Percentiles rank a stretch among this genome's conserved stretches.
These are phyloP conservation scores for Capsella rubella DNA, from an alignment of 441 rosid genomes.

Conservation along the genomic window DNA sequence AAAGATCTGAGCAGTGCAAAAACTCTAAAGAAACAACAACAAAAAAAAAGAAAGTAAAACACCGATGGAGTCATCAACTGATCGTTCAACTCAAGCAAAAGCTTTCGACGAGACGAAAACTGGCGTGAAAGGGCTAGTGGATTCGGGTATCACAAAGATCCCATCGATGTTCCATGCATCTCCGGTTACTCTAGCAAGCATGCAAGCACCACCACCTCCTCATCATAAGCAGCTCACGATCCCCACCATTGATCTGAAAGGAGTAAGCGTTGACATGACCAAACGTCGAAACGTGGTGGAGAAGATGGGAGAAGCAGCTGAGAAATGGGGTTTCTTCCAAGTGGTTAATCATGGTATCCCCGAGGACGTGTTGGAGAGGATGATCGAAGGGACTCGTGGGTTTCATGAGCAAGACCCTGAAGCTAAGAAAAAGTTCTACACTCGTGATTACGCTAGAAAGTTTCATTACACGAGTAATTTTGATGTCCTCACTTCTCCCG, in stretches of 20 bases:
- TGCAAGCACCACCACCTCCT: conserved; percentile 30
- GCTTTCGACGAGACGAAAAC: no score
- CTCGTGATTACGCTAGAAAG: conserved; percentile 29
- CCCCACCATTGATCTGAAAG: conserved; percentile 39
- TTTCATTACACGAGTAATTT: conserved; percentile 24
- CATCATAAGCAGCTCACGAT: conserved; percentile 14
- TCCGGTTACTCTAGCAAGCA: neutral
- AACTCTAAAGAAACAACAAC: no score
- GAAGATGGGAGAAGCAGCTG: no score
- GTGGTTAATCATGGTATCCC: conserved; percentile 42
- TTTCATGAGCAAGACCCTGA: conserved; percentile 46
- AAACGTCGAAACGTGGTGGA: no score
- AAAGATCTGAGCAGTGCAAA: no score
- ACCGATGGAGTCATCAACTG: no score
- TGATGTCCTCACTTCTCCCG: conserved; percentile 29
- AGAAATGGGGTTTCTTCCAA: conserved; percentile 44
- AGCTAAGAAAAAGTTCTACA: conserved; percentile 46
- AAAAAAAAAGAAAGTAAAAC: no score
- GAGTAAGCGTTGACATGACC: neutral
- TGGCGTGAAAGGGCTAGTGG: no score
- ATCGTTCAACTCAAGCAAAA: no score
- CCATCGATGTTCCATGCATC: conserved; percentile 52
- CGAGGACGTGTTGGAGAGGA: conserved; percentile 10
- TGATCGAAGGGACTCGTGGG: conserved; percentile 38
- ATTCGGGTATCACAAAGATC: conserved; percentile 46